phyloP scores from a whole-genome alignment of 148 eudicot genomes.

The Talinum fruticosum region DNA sequence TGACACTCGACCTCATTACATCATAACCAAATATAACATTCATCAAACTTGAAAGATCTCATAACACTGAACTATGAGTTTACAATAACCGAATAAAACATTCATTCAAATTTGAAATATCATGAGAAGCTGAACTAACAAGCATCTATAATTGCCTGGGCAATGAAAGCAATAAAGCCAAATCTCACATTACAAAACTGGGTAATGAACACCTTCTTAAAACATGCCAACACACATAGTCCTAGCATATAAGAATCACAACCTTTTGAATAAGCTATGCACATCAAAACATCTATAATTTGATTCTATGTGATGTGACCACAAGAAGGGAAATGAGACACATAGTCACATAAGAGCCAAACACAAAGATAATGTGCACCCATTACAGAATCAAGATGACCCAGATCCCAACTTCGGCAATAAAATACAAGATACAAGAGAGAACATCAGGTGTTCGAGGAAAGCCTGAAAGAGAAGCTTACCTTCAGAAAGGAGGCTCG shows the following conservation, averaged over 20 bases:
- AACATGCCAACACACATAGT: constrained; percentile 1
- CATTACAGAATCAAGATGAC: neutral
- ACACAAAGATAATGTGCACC: neutral
- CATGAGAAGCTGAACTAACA: neutral
- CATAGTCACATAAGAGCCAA: neutral
- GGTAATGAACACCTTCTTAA: neutral
- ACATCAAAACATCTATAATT: neutral
- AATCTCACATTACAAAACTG: constrained; percentile 16
- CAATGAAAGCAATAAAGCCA: neutral
- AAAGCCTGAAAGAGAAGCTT: constrained; percentile 22
- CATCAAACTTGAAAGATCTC: neutral
- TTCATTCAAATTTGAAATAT: neutral
- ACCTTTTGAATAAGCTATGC: neutral
- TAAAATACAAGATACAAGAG: neutral
- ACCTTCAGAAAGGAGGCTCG: constrained; percentile 9
- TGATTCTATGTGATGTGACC: no score
- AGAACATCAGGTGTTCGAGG: constrained; percentile 24
- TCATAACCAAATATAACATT: neutral
- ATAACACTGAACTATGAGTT: neutral
- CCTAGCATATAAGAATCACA: neutral
- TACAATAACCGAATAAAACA: neutral
- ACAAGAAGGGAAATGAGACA: neutral
- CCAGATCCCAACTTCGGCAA: constrained; percentile 19
- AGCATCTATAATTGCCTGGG: neutral
- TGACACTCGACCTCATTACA: no score